Base-by-base conservation (phyloP, 495 filamentous ascomycete genomes). In the Aspergillus bertholletiae region DNA sequence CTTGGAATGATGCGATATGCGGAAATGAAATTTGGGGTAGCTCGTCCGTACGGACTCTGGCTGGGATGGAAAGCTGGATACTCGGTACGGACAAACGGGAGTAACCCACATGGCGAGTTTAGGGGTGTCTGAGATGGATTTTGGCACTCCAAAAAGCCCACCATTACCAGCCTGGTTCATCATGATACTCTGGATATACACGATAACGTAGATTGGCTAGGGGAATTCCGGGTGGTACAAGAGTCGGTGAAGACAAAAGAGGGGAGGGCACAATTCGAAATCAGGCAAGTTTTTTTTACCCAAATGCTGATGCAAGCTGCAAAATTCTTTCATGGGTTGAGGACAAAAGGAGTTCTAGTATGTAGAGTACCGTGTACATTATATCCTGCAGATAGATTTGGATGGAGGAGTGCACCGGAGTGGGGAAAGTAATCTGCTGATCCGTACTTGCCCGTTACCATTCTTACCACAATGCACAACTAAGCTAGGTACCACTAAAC, bases 311-410 rank as follows among this genome's bases (percentile, higher is more conserved):
- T 49, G 28, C 40, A 24, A 22, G 48, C 9, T 15, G 20, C 39
- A 43, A n/a, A 43, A 43, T 41, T 48, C 46, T 26, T 53, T 43
- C 45, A 17, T 35, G 46, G 40, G 44, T 55, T 30, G 59, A 30
- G 17, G 30, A 48, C 27, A 48, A 54, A 51, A 26, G 51, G 17
- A 13, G n/a, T 17, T 35, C 28, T 60, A 64, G 61, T 59, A 64
- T 64, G 61, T 27, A 61, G 57, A 58, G 55, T 64, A 64, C 61
- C 40, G 55, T 58, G 61, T 64, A 64, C 53, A 64, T 58, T 50
- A 57, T 50, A 64, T 64, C 61, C 58, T 64, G 61, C 57, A 60
- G 49, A 55, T 39, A 50, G 40, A 32, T 51, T 20, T 22, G 35
- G 22, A 27, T 40, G 49, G 20, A 41, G 49, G 34, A 51, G 34